These are phyloP conservation scores for Trichophyton simii DNA, from an alignment of 2,329 filamentous ascomycete species.

Conservation along the genomic window DNA sequence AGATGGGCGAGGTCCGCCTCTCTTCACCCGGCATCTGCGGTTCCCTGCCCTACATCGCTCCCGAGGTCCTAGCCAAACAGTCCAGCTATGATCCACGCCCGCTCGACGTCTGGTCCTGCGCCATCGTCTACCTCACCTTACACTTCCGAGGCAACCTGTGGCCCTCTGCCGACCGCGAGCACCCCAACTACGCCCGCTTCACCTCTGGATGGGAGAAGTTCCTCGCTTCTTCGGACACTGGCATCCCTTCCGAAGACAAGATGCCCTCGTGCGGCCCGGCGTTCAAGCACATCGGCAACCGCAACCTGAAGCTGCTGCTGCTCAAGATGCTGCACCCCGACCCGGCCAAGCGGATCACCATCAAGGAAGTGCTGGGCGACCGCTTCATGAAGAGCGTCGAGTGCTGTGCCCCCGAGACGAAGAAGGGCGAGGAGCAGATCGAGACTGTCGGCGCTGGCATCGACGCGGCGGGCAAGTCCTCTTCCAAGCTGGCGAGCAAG, in stretches of 20 bases:
- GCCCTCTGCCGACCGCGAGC: conserved; percentile 50
- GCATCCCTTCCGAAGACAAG: conserved; percentile 43
- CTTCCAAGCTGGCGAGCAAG: conserved; percentile 15
- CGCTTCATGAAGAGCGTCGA: conserved; percentile 64
- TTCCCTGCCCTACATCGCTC: conserved; percentile 74
- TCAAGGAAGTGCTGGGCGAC: conserved; percentile 55
- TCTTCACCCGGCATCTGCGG: conserved; percentile 74
- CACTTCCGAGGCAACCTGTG: conserved; percentile 61
- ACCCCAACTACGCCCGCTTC: conserved; percentile 52
- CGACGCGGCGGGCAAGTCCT: conserved; percentile 19
- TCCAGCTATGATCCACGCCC: conserved; percentile 59
- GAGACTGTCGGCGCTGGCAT: conserved; percentile 43
- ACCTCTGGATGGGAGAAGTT: conserved; percentile 57
- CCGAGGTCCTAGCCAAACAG: conserved; percentile 64
- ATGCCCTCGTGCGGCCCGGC: conserved; percentile 55
- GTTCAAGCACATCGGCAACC: conserved; percentile 49
- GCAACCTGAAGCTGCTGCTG: conserved; percentile 56
- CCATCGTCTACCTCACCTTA: conserved; percentile 69
- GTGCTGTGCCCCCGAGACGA: conserved; percentile 58
- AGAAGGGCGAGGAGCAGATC: conserved; percentile 36
- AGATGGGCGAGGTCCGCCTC: conserved; percentile 57
- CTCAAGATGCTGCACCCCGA: conserved; percentile 74
- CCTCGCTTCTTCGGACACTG: conserved; percentile 43
- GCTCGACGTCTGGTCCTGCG: conserved; percentile 76
- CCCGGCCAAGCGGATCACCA: conserved; percentile 56